These are phyloP conservation scores for Zygnema cylindricum DNA, from an alignment of 139 green algal genomes.

Conservation along the genomic window DNA sequence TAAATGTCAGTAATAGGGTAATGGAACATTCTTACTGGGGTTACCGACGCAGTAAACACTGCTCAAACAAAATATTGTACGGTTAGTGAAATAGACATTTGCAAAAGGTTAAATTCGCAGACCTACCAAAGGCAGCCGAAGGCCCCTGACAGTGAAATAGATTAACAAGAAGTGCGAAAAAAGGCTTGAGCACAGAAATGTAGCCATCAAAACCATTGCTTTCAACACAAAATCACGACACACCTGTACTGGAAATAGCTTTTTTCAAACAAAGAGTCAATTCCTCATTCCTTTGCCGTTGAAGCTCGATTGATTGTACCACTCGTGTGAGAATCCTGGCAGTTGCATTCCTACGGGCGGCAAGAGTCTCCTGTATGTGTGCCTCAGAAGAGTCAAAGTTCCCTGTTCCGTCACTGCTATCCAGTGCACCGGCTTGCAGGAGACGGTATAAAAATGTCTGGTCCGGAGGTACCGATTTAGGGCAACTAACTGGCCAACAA, in stretches of 20 bases:
- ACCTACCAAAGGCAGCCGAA: background rate
- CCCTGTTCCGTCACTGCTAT: constrained; percentile 6
- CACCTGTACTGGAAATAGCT: constrained; percentile 1
- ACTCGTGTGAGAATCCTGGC: constrained; percentile 24
- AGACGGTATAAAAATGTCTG: constrained; percentile 28
- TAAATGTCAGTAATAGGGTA: too few relatives aligned
- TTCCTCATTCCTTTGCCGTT: constrained; percentile 37
- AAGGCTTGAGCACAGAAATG: background rate
- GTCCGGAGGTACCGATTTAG: constrained; percentile 19
- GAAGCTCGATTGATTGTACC: constrained; percentile 34
- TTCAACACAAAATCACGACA: background rate
- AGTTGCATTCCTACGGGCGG: constrained; percentile 24
- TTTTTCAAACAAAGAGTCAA: constrained; percentile 33
- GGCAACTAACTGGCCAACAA: background rate
- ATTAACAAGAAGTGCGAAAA: background rate
- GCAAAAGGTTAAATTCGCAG: background rate
- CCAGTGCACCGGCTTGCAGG: constrained; percentile 4
- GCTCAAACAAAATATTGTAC: background rate
- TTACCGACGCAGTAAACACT: background rate
- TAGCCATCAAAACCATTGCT: background rate
- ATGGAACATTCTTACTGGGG: too few relatives aligned
- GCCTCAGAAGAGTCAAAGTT: constrained; percentile 20
- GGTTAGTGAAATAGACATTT: background rate
- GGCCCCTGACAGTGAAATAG: background rate
- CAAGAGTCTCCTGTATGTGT: constrained; percentile 15